phyloP scores from a whole-genome alignment of 208 protist genomes.

The Leishmania turanica region DNA sequence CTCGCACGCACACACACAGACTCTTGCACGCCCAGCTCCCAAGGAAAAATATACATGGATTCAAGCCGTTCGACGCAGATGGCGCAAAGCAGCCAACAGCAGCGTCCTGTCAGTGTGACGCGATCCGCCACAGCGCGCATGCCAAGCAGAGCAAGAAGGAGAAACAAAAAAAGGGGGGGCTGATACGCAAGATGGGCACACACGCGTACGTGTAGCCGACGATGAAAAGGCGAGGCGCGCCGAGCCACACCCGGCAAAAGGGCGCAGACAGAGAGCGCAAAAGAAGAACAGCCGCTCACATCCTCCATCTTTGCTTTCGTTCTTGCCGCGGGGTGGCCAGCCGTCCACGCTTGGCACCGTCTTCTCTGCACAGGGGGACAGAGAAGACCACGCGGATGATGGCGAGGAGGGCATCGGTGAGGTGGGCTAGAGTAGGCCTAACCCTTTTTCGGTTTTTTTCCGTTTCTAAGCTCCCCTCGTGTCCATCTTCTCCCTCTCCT shows the following conservation, averaged over 20 bases:
- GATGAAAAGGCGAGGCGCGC: background rate
- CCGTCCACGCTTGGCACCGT: background rate
- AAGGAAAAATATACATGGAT: slow-evolving; percentile 3
- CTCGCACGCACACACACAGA: background rate
- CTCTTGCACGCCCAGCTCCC: background rate
- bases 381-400: background rate
- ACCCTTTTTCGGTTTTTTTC: background rate
- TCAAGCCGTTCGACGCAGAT: background rate
- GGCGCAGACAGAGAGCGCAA: background rate
- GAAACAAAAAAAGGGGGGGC: background rate
- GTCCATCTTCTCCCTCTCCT: background rate
- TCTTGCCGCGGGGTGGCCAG: background rate
- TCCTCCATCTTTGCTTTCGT: background rate
- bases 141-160: background rate
- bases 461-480: background rate
- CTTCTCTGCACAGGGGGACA: background rate
- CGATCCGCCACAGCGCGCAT: background rate
- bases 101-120: background rate
- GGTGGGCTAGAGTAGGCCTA: background rate
- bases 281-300: background rate
- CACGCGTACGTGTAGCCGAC: background rate
- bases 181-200: background rate
- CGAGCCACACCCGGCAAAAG: background rate
- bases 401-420: background rate
- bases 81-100: slow-evolving; percentile 1